Conservation (phyloP, 441 rosid genomes). For the Jatropha multifida region DNA sequence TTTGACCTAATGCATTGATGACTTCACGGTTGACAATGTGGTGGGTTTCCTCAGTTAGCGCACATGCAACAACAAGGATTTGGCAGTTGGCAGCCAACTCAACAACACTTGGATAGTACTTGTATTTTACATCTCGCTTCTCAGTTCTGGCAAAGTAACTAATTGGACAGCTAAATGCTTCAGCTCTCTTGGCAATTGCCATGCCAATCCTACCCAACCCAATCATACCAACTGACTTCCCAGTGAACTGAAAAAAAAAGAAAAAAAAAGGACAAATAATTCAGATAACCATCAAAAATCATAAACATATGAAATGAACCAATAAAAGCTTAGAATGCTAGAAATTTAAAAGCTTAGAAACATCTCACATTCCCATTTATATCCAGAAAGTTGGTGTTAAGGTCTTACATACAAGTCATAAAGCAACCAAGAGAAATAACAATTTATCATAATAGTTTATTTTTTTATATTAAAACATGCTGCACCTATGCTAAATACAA, state of each 20-base stretch:
- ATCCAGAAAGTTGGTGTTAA: neutral
- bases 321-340: neutral
- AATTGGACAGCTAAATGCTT: conserved; percentile 61
- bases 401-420: neutral
- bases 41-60: conserved; percentile 50
- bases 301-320: neutral
- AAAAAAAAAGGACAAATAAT: neutral
- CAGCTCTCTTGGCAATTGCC: conserved; percentile 68
- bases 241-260: conserved; percentile 47
- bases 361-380: neutral
- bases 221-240: conserved; percentile 62
- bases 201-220: conserved; percentile 74
- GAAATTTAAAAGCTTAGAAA: neutral
- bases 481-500: neutral
- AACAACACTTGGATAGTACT: conserved; percentile 44
- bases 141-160: conserved; percentile 50
- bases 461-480: neutral
- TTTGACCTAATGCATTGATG: conserved; percentile 58
- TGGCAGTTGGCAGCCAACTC: conserved; percentile 62
- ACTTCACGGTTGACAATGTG: conserved; percentile 57
- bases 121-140: conserved; percentile 44
- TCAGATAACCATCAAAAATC: neutral
- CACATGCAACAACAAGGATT: conserved; percentile 61
- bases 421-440: neutral
- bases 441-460: too few species aligned